Conservation (phyloP, 1,284 basidiomycete species). For the Irpex rosettiformis region DNA sequence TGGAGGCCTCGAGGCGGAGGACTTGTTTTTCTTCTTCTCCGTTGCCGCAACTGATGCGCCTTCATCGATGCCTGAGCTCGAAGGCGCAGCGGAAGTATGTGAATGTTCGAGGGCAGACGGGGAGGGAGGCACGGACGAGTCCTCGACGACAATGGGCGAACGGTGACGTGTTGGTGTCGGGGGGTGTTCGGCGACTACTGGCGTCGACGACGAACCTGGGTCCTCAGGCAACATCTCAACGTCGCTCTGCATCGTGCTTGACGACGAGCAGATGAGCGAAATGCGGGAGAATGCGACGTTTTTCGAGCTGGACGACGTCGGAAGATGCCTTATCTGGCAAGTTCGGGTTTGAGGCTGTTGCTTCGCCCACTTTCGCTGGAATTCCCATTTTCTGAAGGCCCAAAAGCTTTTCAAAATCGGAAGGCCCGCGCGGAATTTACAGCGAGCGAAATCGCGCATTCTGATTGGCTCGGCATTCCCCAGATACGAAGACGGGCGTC, state of each 20-base stretch:
- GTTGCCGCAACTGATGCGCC: background rate
- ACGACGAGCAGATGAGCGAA: conserved; percentile 12
- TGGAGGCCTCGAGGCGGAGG: conserved; percentile 9
- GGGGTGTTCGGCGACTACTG: conserved; percentile 8
- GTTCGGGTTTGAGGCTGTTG: conserved; percentile 7
- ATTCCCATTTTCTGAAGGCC: conserved; percentile 10
- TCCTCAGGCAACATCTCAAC: conserved; percentile 19
- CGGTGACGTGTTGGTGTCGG: conserved; percentile 27
- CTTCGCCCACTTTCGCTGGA: conserved; percentile 9
- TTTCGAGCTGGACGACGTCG: conserved; percentile 14
- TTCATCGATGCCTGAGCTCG: conserved; percentile 5
- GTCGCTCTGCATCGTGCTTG: conserved; percentile 18
- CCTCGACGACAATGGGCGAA: conserved; percentile 24
- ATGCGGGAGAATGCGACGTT: conserved; percentile 16
- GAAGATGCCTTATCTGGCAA: conserved; percentile 11
- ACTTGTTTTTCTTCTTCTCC: conserved; percentile 10
- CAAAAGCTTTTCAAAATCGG: conserved; percentile 16
- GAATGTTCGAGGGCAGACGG: conserved; percentile 6
- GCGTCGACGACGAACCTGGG: conserved; percentile 13
- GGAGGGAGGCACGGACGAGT: conserved; percentile 14
- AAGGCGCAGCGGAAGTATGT: background rate
- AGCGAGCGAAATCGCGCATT: conserved; percentile 12
- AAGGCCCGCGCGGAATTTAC: conserved; percentile 23
- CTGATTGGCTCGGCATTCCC: conserved; percentile 33
- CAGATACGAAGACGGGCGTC: conserved; percentile 27